Percentiles rank a stretch among this genome's conserved stretches.
phyloP scores from a whole-genome alignment of 2,329 filamentous ascomycete species.

The Geoglossum cookeanum region DNA sequence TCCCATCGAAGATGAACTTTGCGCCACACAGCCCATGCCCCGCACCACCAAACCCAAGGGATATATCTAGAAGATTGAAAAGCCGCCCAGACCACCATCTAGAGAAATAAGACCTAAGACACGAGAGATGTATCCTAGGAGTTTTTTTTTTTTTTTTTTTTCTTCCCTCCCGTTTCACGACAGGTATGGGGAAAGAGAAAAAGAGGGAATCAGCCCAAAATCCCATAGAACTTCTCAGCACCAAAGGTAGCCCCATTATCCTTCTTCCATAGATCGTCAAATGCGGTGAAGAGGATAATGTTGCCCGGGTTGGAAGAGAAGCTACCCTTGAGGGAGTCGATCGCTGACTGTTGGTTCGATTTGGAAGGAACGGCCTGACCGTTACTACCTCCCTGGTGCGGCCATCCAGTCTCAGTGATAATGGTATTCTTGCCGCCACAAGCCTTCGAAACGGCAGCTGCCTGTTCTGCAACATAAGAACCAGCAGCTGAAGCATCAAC shows the following conservation, averaged over 20 bases:
- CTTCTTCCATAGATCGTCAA: constrained; percentile 63
- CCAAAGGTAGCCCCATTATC: constrained; percentile 42
- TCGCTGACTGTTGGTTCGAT: constrained; percentile 45
- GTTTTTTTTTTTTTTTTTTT: neutral
- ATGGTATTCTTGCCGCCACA: constrained; percentile 42
- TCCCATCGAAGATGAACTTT: neutral
- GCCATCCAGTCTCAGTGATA: constrained; percentile 76
- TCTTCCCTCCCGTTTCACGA: neutral
- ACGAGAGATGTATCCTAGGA: too few relatives aligned
- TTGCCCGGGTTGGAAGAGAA: constrained; percentile 33
- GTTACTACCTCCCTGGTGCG: constrained; percentile 46
- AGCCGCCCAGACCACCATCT: too few relatives aligned
- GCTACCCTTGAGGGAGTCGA: constrained; percentile 41
- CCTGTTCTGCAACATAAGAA: constrained; percentile 41
- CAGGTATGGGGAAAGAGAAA: neutral
- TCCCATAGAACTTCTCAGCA: constrained; percentile 63
- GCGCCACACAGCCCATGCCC: neutral
- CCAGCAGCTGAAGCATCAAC: constrained; percentile 43
- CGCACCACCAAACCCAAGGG: too few relatives aligned
- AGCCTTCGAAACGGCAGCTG: constrained; percentile 25
- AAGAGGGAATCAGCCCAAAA: constrained; percentile 15
- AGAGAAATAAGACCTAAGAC: too few relatives aligned
- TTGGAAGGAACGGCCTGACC: constrained; percentile 46
- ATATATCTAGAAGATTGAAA: too few relatives aligned
- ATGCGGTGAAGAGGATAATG: constrained; percentile 59